Evolutionary conservation across 345 rosid genomes (phyloP).

Genomic region (Jatropha curcas): DNA sequence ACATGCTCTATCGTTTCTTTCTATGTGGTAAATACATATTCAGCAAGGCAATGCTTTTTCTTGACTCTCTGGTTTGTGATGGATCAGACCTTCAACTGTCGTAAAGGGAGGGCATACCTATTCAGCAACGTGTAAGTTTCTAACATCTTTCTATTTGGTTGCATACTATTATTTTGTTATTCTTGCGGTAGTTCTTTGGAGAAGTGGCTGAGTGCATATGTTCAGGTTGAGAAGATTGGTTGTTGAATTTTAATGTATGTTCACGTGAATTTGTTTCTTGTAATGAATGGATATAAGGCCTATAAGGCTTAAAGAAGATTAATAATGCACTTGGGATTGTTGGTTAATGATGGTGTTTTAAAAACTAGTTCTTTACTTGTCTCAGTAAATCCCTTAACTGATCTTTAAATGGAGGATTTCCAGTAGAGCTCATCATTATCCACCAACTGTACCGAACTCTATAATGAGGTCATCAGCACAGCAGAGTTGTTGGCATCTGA

Average conservation of each 20-base stretch:
- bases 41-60: not conserved
- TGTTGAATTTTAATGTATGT: not conserved
- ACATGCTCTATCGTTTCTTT: too few relatives aligned
- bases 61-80: slow-evolving; percentile 21
- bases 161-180: not conserved
- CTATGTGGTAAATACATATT: too few relatives aligned
- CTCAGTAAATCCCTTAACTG: not conserved
- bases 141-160: not conserved
- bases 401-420: not conserved
- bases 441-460: not conserved
- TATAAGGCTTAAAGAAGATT: not conserved
- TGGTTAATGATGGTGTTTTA: not conserved
- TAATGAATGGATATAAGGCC: not conserved
- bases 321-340: not conserved
- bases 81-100: slow-evolving; percentile 38
- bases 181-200: not conserved
- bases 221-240: not conserved
- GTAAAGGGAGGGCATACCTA: slow-evolving; percentile 47
- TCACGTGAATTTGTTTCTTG: not conserved
- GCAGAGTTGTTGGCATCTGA: not conserved
- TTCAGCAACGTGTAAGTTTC: slow-evolving; percentile 48
- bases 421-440: too few relatives aligned
- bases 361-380: not conserved
- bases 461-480: not conserved
- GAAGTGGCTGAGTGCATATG: not conserved